Evolutionary conservation across 2,329 filamentous ascomycete genomes (phyloP).

Genomic region (Fusarium sp.): DNA sequence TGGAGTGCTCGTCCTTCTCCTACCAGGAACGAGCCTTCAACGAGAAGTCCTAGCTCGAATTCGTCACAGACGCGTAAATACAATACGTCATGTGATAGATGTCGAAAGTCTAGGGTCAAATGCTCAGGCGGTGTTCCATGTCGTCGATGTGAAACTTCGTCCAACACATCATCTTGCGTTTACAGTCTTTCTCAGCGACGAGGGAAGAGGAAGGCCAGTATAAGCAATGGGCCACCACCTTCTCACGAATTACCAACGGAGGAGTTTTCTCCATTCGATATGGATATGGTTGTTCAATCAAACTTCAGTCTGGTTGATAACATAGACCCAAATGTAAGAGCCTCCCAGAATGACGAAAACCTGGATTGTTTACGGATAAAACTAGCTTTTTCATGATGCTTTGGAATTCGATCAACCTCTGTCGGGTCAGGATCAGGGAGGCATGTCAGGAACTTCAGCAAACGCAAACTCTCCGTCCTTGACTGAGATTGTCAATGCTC

Average conservation of each 20-base stretch:
- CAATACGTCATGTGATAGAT: slow-evolving; percentile 23
- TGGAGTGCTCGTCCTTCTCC: slow-evolving; percentile 1
- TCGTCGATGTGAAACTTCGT: background rate
- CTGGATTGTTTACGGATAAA: background rate
- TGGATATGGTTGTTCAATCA: background rate
- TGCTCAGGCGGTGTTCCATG: slow-evolving; percentile 16
- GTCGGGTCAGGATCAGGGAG: fast-evolving
- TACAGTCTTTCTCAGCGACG: slow-evolving; percentile 16
- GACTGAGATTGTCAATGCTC: slow-evolving; percentile 9
- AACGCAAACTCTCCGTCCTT: slow-evolving; percentile 2
- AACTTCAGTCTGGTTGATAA: background rate
- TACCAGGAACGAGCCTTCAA: background rate
- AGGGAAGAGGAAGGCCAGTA: slow-evolving; percentile 10
- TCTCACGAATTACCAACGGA: fast-evolving
- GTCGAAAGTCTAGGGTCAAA: slow-evolving; percentile 19
- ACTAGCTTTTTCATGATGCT: background rate
- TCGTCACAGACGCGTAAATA: background rate
- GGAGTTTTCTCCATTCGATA: background rate
- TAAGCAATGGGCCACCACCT: background rate
- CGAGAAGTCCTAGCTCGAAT: background rate
- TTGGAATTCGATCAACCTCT: background rate
- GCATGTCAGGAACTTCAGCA: background rate
- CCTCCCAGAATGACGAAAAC: background rate
- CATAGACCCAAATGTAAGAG: background rate
- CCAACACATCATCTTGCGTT: background rate